Conservation (phyloP, 176 grass and related monocot genomes). For the Ampelocalamus luodianensis region DNA sequence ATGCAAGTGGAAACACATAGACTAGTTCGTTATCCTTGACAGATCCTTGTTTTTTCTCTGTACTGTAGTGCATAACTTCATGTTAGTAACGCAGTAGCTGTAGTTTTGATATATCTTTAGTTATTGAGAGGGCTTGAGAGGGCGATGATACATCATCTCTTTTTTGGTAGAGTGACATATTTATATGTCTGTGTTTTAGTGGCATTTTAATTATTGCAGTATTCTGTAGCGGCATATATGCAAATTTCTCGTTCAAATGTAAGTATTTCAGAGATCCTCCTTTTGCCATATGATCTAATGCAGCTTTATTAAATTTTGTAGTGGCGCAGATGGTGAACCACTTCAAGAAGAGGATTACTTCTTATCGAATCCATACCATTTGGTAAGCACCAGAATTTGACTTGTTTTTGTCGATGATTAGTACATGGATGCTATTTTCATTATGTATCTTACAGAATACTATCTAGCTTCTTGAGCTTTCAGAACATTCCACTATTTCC, state of each 20-base stretch:
- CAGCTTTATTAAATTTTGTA: constrained; percentile 43
- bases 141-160: no score
- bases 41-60: not conserved
- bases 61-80: constrained; percentile 7
- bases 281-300: constrained; percentile 44
- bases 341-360: constrained; percentile 98
- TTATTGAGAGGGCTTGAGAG: constrained; percentile 3
- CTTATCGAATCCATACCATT: constrained; percentile 94
- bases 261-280: constrained; percentile 5
- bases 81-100: not conserved
- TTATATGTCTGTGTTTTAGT: not conserved
- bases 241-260: constrained; percentile 22
- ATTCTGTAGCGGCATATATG: not conserved
- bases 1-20: not conserved
- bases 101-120: not conserved
- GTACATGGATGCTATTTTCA: constrained; percentile 1
- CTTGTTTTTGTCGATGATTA: constrained; percentile 10
- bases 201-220: constrained; percentile 23
- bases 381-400: constrained; percentile 64
- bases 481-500: not conserved
- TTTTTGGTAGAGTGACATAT: not conserved
- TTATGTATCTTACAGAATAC: not conserved
- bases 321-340: constrained; percentile 67
- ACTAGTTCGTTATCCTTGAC: not conserved
- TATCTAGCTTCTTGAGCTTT: constrained; percentile 36